These are phyloP conservation scores for Solioccasus polychromus DNA, from an alignment of 768 basidiomycete species.

Conservation along the genomic window DNA sequence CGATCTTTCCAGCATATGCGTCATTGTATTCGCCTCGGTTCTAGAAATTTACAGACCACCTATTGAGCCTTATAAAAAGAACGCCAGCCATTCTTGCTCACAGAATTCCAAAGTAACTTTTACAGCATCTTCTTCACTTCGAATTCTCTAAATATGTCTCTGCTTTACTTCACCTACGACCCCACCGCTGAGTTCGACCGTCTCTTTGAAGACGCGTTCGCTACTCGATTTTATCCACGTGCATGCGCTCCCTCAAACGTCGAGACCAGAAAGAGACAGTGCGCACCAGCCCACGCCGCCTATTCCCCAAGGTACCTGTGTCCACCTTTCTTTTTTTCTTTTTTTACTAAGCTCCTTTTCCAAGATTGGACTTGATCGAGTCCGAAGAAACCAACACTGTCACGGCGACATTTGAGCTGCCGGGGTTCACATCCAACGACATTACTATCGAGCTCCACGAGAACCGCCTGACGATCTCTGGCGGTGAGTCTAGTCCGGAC, in stretches of 20 bases:
- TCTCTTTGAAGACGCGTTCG: slow-evolving; percentile 22
- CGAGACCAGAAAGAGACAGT: background rate
- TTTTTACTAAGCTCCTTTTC: too few species aligned
- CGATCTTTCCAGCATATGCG: too few species aligned
- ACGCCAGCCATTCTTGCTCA: too few species aligned
- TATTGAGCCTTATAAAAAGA: too few species aligned
- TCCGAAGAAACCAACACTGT: background rate
- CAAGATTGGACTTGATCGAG: background rate
- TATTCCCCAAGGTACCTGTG: slow-evolving; percentile 30
- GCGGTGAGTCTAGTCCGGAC: background rate
- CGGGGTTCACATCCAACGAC: background rate
- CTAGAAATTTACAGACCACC: too few species aligned
- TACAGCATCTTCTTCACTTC: too few species aligned
- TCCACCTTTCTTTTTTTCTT: too few species aligned
- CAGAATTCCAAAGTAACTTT: too few species aligned
- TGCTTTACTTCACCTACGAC: slow-evolving; percentile 3
- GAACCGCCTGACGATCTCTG: background rate
- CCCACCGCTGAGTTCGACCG: slow-evolving; percentile 3
- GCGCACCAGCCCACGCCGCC: background rate
- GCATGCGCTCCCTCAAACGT: background rate
- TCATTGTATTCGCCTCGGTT: too few species aligned
- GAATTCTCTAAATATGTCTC: slow-evolving; percentile 5
- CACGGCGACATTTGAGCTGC: background rate
- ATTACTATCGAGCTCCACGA: background rate
- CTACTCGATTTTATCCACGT: slow-evolving; percentile 9